Evolutionary conservation across 495 filamentous ascomycete species (phyloP), one percentile per base, ranked within the genome.

Genomic region (Rhizodiscina lignyota): DNA sequence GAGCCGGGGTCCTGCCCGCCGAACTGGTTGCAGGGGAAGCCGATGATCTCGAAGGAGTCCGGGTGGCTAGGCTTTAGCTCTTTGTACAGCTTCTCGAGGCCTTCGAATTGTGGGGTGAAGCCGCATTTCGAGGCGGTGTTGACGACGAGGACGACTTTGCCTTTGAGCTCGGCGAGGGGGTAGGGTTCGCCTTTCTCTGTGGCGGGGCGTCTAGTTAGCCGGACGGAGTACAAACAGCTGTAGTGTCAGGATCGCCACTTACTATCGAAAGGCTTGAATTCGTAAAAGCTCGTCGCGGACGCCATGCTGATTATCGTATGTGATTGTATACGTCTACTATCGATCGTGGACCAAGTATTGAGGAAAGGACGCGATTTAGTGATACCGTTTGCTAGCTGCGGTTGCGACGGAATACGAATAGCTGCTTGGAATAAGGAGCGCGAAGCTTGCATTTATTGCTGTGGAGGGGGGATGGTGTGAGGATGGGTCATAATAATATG

Each of bases 61-160:
- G 71, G 67, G 62, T 87, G 17, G 10, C 6, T 18, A 10, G 12
- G 8, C 30, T 18, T 8, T 5, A 35, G 31, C 30, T 47, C 63
- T 59, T 94, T 74, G 68, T 94, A 93, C 40, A 99, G 63, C 39
- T 68, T 76, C 67, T 99, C 85, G 21, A 99, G 81, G 12, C 79
- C 83, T 35, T 70, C 71, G 55, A 86, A 96, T 60, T 99, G 89
- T n/a, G 80, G 80, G 6, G 89, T 94, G 72, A 94, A 96, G 53
- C 91, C 89, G 64, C 89, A 99, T 66, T 94, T 94, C 51, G 82
- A 91, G 41, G 89, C 89, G n/a, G 84, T 92, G 70, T 99, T 99
- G 60, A 96, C 89, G 47, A 92, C 56, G 28, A 99, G 79, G 42
- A 96, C 72, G 54, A 94, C 86, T 56, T 94, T 94, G 64, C 79